Conservation (phyloP, 495 filamentous ascomycete genomes). For the Opeltia flavorubescens region DNA sequence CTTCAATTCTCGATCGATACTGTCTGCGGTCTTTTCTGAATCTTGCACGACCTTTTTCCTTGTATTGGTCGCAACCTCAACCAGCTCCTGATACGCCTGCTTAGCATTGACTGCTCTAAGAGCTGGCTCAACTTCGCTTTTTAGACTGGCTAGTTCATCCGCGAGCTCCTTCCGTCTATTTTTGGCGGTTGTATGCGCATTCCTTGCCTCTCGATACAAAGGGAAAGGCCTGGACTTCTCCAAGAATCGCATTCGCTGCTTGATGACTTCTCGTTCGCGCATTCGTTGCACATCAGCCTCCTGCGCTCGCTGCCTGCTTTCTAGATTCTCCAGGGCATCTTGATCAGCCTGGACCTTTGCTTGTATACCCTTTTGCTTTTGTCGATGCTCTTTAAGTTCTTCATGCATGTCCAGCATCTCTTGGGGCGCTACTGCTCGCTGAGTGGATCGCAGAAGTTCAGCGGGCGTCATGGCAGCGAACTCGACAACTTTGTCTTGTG, state of each 20-base stretch:
- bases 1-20: slow-evolving; percentile 34
- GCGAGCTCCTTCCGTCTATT: slow-evolving; percentile 29
- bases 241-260: slow-evolving; percentile 50
- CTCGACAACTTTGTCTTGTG: slow-evolving; percentile 90
- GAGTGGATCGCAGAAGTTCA: slow-evolving; percentile 76
- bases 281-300: slow-evolving; percentile 75
- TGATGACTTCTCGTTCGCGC: slow-evolving; percentile 54
- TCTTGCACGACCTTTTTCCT: slow-evolving; percentile 36
- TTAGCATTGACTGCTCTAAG: slow-evolving; percentile 52
- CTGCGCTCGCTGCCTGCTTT: slow-evolving; percentile 61
- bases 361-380: slow-evolving; percentile 52
- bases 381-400: slow-evolving; percentile 53
- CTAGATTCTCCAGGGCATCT: slow-evolving; percentile 47
- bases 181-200: slow-evolving; percentile 28
- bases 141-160: slow-evolving; percentile 38
- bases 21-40: slow-evolving; percentile 38
- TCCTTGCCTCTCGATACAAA: slow-evolving; percentile 36
- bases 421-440: slow-evolving; percentile 69
- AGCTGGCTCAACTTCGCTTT: slow-evolving; percentile 50
- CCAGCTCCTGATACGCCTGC: slow-evolving; percentile 37
- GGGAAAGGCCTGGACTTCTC: slow-evolving; percentile 51
- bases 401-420: slow-evolving; percentile 72
- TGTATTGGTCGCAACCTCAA: slow-evolving; percentile 33
- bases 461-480: slow-evolving; percentile 75
- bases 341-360: slow-evolving; percentile 40